Base-by-base conservation (phyloP, 768 basidiomycete genomes). In the Fomitopsis serialis region DNA sequence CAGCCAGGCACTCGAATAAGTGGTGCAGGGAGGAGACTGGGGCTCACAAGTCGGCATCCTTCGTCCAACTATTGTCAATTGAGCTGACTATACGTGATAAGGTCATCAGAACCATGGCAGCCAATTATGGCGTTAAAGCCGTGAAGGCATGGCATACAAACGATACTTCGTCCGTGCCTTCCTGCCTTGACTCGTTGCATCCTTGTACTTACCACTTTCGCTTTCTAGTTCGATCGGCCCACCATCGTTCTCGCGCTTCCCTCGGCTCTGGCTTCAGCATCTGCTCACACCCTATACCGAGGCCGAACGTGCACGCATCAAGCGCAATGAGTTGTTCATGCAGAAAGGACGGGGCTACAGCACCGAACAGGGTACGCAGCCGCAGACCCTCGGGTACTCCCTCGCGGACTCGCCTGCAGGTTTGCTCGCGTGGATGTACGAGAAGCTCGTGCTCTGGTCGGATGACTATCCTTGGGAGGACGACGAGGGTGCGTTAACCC, bases 321-420 rank as follows among this genome's bases (percentile, higher is more conserved):
- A 69, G 36, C 61, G 68, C n/a, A 60, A 65, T 0, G 25, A 56
- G 35, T 67, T 62, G 63, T 74, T 69, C 57, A 24, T 54, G 11
- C 58, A 53, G 2, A 59, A 65, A 15, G 72, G 72, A 2, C 40
- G 40, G 0, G 79, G 76, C 6, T 80, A 80, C 58, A 66, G 61
- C 46, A 10, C 45, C 9, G 57, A 69, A 44, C 79, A 79, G 54
- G 27, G 58, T 5, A 68, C 66, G 2, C 52, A 61, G 43, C 67
- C 68, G 1, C 66, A 68, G 43, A 68, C 68, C 7, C 19, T 70
- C 17, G 81, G 78, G 1, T 82, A 83, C 55, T 61, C 69, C n/a
- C 66, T 84, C 3, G 66, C 78, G 2, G 82, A 84, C 56, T 81
- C 80, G 23, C 82, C 82, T 7, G 70, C 71, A 11, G 81, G 77